phyloP scores from a whole-genome alignment of 2,329 filamentous ascomycete species.

The Aspergillus hortae region DNA sequence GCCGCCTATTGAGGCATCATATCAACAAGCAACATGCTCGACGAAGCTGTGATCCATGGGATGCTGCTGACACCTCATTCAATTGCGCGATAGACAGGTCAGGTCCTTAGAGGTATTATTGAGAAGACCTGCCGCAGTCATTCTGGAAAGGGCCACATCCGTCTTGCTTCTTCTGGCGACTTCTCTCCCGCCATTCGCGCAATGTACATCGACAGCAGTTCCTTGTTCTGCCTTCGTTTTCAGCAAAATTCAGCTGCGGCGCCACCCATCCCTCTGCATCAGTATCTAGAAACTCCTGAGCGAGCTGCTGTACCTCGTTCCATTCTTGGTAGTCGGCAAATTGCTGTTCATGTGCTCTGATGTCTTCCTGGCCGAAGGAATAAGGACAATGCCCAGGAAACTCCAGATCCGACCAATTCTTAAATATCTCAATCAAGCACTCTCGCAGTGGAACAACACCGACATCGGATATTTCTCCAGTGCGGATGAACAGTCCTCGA shows the following conservation, averaged over 20 bases:
- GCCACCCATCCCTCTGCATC: constrained; percentile 36
- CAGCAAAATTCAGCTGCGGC: constrained; percentile 26
- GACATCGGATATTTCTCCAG: constrained; percentile 24
- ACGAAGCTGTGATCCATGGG: too few species aligned
- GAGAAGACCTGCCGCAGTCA: not conserved
- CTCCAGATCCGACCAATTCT: constrained; percentile 22
- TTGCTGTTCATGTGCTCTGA: constrained; percentile 23
- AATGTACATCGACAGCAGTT: constrained; percentile 20
- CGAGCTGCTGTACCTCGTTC: constrained; percentile 24
- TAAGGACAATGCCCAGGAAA: constrained; percentile 27
- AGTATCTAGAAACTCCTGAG: constrained; percentile 25
- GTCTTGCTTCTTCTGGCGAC: constrained; percentile 16
- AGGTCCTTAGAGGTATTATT: too few species aligned
- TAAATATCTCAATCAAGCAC: constrained; percentile 31
- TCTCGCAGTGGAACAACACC: constrained; percentile 30
- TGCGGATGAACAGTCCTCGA: constrained; percentile 31
- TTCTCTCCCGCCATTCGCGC: constrained; percentile 14
- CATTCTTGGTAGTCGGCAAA: constrained; percentile 30
- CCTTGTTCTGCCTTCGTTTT: constrained; percentile 22
- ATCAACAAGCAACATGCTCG: too few species aligned
- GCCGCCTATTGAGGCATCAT: too few species aligned
- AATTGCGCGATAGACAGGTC: too few species aligned
- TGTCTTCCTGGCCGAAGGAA: constrained; percentile 25
- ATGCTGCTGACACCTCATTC: too few species aligned
- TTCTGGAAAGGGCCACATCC: constrained; percentile 19